phyloP scores from a whole-genome alignment of 495 filamentous ascomycete genomes.

The Baudoinia panamericana region DNA sequence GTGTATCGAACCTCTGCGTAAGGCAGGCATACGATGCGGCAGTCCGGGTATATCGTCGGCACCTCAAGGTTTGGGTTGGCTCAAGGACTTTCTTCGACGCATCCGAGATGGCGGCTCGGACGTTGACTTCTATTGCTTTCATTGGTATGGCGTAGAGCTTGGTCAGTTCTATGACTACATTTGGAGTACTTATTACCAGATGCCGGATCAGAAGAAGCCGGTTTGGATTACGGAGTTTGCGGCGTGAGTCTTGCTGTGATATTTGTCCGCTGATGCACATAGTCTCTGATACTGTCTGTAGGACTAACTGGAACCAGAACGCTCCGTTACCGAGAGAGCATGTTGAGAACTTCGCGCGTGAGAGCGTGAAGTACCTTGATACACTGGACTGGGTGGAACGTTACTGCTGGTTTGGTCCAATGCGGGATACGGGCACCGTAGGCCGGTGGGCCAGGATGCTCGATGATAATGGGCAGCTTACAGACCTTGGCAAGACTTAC shows the following conservation, averaged over 20 bases:
- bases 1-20: constrained; percentile 15
- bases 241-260: too few species aligned
- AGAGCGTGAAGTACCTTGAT: constrained; percentile 15
- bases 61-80: constrained; percentile 16
- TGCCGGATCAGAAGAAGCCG: constrained; percentile 15
- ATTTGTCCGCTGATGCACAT: too few species aligned
- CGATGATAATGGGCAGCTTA: constrained; percentile 16
- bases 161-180: constrained; percentile 21
- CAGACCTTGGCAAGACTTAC: constrained; percentile 15
- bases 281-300: not conserved
- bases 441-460: constrained; percentile 19
- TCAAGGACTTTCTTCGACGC: constrained; percentile 10
- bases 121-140: constrained; percentile 18
- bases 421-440: constrained; percentile 17
- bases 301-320: constrained; percentile 15
- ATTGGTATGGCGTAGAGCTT: constrained; percentile 20
- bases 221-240: constrained; percentile 19
- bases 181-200: constrained; percentile 16
- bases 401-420: constrained; percentile 21
- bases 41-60: constrained; percentile 18
- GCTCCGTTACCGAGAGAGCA: constrained; percentile 12
- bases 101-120: constrained; percentile 11
- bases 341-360: constrained; percentile 11
- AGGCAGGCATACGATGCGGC: constrained; percentile 14
- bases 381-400: constrained; percentile 18